phyloP scores from a whole-genome alignment of 345 rosid genomes.

The Eucalyptus erythrocorys region DNA sequence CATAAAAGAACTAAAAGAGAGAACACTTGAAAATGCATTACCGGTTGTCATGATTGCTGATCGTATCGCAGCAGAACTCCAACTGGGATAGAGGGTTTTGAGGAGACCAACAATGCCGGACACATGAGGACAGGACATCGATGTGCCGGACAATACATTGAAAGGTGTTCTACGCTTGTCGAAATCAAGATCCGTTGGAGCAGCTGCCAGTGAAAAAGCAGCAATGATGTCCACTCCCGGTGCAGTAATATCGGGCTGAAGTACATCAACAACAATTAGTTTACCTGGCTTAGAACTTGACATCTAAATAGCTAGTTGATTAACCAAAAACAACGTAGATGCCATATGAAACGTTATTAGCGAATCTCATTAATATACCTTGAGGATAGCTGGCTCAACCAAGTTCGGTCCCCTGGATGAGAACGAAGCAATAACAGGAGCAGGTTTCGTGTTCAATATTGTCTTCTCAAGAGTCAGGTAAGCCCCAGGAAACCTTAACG shows the following conservation, averaged over 20 bases:
- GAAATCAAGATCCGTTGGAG: background rate
- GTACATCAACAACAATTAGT: background rate
- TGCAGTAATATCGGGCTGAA: constrained; percentile 26
- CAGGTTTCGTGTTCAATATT: background rate
- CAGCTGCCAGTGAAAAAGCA: background rate
- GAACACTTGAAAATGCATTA: background rate
- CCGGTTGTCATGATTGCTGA: constrained; percentile 22
- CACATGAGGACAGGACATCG: constrained; percentile 27
- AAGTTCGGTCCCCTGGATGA: constrained; percentile 35
- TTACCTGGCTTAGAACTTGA: background rate
- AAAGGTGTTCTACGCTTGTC: constrained; percentile 1
- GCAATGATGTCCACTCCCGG: constrained; percentile 28
- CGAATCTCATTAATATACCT: background rate
- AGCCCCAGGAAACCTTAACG: constrained; percentile 14
- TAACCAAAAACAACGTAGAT: background rate
- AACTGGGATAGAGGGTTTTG: constrained; percentile 5
- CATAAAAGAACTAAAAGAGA: background rate
- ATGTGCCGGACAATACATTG: constrained; percentile 7
- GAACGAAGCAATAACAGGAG: constrained; percentile 30
- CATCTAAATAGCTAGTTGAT: background rate
- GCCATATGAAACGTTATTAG: background rate
- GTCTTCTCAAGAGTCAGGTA: constrained; percentile 2
- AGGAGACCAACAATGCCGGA: constrained; percentile 18
- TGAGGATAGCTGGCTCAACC: constrained; percentile 15
- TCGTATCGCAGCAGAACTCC: constrained; percentile 19